These are phyloP conservation scores for Datura wrightii DNA, from an alignment of 257 asterid genomes.

Conservation along the genomic window DNA sequence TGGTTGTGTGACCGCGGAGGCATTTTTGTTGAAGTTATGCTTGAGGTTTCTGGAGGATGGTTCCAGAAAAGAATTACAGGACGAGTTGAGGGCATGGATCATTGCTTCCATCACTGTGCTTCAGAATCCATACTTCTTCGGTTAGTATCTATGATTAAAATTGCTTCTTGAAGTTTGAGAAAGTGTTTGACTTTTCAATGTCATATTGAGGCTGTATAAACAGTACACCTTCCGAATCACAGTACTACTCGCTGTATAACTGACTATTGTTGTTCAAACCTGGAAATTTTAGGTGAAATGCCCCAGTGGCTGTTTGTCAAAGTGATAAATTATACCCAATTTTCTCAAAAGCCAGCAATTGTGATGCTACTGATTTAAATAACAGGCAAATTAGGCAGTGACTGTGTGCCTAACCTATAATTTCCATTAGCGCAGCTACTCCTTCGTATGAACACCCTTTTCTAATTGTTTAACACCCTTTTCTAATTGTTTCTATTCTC, in stretches of 20 bases:
- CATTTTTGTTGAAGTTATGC: constrained; percentile 62
- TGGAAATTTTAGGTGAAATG: neutral
- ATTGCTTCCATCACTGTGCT: constrained; percentile 63
- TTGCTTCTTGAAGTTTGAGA: constrained; percentile 23
- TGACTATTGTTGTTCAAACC: neutral
- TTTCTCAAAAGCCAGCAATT: neutral
- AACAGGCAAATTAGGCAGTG: neutral
- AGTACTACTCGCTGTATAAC: neutral
- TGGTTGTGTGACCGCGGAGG: constrained; percentile 65
- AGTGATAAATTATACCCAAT: constrained; percentile 18
- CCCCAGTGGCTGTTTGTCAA: neutral
- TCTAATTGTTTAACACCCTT: neutral
- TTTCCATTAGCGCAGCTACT: neutral
- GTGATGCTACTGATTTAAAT: neutral
- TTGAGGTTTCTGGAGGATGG: constrained; percentile 53
- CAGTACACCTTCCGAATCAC: neutral
- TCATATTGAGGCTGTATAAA: neutral
- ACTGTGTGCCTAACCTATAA: neutral
- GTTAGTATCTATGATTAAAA: constrained; percentile 46
- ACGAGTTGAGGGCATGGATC: constrained; percentile 62
- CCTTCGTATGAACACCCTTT: neutral
- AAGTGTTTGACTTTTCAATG: neutral
- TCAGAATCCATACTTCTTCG: constrained; percentile 54
- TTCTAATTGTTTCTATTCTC: neutral
- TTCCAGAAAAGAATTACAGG: constrained; percentile 48